Percentiles rank a stretch among this genome's conserved stretches.
Evolutionary conservation across 495 filamentous ascomycete genomes (phyloP).

Genomic region (Penicillium turbatum): DNA sequence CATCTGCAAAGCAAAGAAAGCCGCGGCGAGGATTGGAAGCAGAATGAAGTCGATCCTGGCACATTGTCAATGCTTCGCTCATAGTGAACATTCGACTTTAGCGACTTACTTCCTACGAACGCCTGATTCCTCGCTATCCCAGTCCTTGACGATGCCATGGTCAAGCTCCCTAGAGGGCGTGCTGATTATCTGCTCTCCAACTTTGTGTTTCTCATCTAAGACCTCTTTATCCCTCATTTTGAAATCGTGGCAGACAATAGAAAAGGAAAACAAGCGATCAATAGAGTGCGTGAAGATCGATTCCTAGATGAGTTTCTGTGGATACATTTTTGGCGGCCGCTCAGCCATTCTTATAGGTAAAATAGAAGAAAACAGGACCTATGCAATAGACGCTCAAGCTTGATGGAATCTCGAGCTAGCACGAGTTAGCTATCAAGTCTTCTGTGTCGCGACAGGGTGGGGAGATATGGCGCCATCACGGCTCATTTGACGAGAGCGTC

Average conservation of each 20-base stretch:
- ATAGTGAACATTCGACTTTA: neutral
- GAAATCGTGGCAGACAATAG: neutral
- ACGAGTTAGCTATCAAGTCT: too few relatives aligned
- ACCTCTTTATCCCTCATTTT: conserved; percentile 1
- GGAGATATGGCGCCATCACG: conserved; percentile 26
- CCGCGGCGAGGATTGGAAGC: conserved; percentile 50
- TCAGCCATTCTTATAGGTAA: neutral
- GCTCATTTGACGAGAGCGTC: conserved; percentile 2
- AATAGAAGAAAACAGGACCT: neutral
- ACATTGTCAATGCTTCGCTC: neutral
- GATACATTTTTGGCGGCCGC: neutral
- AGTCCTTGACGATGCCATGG: conserved; percentile 29
- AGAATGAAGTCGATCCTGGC: conserved; percentile 48
- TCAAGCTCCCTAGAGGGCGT: conserved; percentile 16
- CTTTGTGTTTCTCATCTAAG: conserved; percentile 8
- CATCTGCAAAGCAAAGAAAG: conserved; percentile 56
- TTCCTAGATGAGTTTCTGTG: neutral
- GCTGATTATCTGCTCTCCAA: conserved; percentile 10
- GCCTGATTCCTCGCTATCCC: conserved; percentile 28
- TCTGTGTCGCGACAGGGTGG: conserved; percentile 21
- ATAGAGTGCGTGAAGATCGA: neutral
- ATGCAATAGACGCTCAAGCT: too few relatives aligned
- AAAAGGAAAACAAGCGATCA: neutral
- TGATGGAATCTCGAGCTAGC: too few relatives aligned
- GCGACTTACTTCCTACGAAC: conserved; percentile 29